Evolutionary conservation across 192 early-diverging fungal species (phyloP), one percentile per base, ranked within the genome.

Genomic region (Gonapodya prolifera): DNA sequence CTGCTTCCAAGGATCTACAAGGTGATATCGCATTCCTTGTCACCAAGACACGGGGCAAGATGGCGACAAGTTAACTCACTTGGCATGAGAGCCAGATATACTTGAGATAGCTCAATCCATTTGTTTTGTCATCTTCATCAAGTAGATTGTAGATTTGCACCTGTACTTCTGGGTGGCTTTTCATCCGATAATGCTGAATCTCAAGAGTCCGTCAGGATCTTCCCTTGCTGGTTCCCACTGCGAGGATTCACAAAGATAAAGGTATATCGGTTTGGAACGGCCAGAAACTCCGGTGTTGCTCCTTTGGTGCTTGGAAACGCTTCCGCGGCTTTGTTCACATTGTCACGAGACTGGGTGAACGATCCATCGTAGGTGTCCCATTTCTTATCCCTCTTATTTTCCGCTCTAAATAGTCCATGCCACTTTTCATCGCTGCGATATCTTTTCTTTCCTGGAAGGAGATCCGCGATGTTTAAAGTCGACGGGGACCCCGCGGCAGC

Each of bases 221-320:
- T 77, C 0, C 91, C 91, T 34, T 91, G 87, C 78, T 88, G 89
- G 81, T 91, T 90, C 30, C 91, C 91, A 0, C 89, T 90, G 2
- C 86, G 79, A n/a, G 91, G 91, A 79, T 92, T 92, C 34, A 88
- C 89, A 80, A 92, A 92, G 30, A 92, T 92, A 77, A 92, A 91
- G 31, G 91, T 84, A 76, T 91, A 89, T 73, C 71, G 71, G 29
- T 18, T 73, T 32, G 71, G 71, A 30, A 73, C 8, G 8, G 71
- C 28, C 8, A 73, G 71, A 29, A 16, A 30, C 31, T 73, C 45
- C n/a, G n/a, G n/a, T n/a, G n/a, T n/a, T n/a, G n/a, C n/a, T n/a
- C n/a, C n/a, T n/a, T n/a, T n/a, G n/a, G n/a, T n/a, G n/a, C n/a
- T n/a, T n/a, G n/a, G n/a, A n/a, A n/a, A n/a, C n/a, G n/a, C n/a